These are phyloP conservation scores for Basipetospora chlamydospora DNA, from an alignment of 2,329 filamentous ascomycete genomes.

Conservation along the genomic window DNA sequence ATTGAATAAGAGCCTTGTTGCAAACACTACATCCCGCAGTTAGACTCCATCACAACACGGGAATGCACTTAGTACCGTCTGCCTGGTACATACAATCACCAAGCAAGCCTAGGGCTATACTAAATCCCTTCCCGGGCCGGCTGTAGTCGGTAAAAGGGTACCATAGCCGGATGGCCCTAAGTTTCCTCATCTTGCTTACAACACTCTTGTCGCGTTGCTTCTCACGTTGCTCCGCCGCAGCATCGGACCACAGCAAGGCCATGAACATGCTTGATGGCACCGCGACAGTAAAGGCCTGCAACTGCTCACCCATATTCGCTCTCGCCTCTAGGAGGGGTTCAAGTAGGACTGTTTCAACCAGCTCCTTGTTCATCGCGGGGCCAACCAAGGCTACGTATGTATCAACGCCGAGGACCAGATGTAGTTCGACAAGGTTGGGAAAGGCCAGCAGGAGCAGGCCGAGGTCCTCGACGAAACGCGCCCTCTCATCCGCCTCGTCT, in stretches of 20 bases:
- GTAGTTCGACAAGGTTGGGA: not conserved
- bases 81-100: no score
- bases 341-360: not conserved
- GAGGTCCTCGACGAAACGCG: not conserved
- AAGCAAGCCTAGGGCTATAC: no score
- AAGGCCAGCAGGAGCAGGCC: not conserved
- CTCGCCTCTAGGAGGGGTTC: not conserved
- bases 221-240: no score
- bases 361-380: not conserved
- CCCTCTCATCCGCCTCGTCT: not conserved
- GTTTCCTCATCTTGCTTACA: no score
- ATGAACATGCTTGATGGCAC: not conserved
- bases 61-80: no score
- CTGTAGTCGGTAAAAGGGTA: no score
- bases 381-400: not conserved
- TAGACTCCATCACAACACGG: no score
- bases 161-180: no score
- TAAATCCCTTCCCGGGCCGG: no score
- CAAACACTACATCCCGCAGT: no score
- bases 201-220: no score
- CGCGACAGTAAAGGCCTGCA: not conserved
- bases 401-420: not conserved
- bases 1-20: no score
- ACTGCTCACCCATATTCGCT: not conserved
- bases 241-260: not conserved